Evolutionary conservation across 2,329 filamentous ascomycete species (phyloP).

Genomic region (Leptodontidium sp.): DNA sequence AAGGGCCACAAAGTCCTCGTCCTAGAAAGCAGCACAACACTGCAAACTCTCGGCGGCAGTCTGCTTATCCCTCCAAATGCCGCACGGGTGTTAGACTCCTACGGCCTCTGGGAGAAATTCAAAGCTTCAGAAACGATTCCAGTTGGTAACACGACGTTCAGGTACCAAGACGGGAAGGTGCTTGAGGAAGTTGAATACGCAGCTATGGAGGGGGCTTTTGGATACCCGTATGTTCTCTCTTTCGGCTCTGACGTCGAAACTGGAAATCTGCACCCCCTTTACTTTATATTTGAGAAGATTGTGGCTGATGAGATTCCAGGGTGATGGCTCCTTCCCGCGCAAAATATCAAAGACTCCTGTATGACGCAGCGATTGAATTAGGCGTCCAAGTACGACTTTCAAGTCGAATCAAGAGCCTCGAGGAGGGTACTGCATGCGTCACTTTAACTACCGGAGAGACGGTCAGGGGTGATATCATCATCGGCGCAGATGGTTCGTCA

Average conservation of each 20-base stretch:
- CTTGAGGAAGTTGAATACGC: constrained; percentile 19
- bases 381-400: constrained; percentile 16
- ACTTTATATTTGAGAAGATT: not conserved
- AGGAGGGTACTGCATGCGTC: constrained; percentile 7
- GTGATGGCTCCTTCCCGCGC: constrained; percentile 17
- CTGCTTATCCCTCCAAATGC: constrained; percentile 18
- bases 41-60: constrained; percentile 22
- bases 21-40: constrained; percentile 16
- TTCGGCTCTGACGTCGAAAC: too few relatives aligned
- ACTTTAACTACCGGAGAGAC: constrained; percentile 5
- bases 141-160: constrained; percentile 19
- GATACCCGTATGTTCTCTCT: constrained; percentile 15
- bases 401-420: not conserved
- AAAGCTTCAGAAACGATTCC: constrained; percentile 17
- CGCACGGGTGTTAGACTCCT: constrained; percentile 9
- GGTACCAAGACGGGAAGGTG: constrained; percentile 21
- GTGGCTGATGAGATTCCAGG: not conserved
- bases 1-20: constrained; percentile 19
- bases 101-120: constrained; percentile 22
- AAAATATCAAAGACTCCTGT: constrained; percentile 16
- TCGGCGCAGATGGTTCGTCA: constrained; percentile 18
- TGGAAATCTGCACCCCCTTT: too few relatives aligned
- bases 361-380: constrained; percentile 11
- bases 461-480: constrained; percentile 17
- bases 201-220: constrained; percentile 19